Conservation (phyloP, 2,329 filamentous ascomycete species). For the Xylariaceae sp. region DNA sequence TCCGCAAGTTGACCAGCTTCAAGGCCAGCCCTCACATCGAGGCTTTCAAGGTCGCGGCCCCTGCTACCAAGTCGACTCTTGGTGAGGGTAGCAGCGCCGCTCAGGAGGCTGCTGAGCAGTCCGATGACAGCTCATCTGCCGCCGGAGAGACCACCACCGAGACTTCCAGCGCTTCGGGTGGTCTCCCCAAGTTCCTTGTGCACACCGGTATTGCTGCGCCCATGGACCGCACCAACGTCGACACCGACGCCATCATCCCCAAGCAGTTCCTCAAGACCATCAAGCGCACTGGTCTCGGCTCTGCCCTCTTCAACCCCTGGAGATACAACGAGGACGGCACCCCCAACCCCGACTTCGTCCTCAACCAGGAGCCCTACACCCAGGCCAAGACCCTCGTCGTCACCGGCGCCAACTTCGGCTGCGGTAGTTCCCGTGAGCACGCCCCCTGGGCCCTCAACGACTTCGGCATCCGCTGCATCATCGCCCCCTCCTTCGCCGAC, state of each 20-base stretch:
- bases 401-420: constrained; percentile 92
- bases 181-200: constrained; percentile 76
- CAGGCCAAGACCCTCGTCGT: constrained; percentile 83
- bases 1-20: constrained; percentile 69
- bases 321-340: constrained; percentile 69
- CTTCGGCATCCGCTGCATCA: constrained; percentile 91
- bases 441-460: constrained; percentile 95
- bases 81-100: constrained; percentile 50
- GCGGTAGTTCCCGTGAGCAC: constrained; percentile 87
- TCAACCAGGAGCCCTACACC: constrained; percentile 86
- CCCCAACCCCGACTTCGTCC: constrained; percentile 75
- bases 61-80: constrained; percentile 41
- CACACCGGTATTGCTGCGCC: constrained; percentile 85
- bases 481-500: constrained; percentile 74
- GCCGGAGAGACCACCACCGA: constrained; percentile 54
- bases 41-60: constrained; percentile 39
- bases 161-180: constrained; percentile 45
- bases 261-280: constrained; percentile 99
- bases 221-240: constrained; percentile 82
- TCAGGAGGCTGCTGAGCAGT: constrained; percentile 49
- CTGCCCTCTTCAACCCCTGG: constrained; percentile 79
- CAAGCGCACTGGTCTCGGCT: constrained; percentile 90
- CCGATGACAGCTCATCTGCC: constrained; percentile 59
- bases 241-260: constrained; percentile 98
- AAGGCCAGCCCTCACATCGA: constrained; percentile 55